phyloP scores from a whole-genome alignment of 495 filamentous ascomycete species.

The Talaromyces borbonicus region DNA sequence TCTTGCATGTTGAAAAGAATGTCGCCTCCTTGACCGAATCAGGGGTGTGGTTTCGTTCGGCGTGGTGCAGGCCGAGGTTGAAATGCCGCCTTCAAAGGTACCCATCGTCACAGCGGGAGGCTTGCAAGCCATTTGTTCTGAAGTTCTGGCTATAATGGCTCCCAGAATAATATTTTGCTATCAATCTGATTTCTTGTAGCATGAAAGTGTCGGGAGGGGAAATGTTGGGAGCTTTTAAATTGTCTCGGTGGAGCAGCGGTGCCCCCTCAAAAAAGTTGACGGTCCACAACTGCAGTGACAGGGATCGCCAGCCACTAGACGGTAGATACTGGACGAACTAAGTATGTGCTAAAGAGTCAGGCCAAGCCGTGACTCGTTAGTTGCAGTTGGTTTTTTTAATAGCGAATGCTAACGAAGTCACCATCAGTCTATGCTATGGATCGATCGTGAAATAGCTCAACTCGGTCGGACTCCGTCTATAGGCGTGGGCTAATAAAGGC shows the following conservation, averaged over 20 bases:
- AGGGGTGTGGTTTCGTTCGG: constrained; percentile 27
- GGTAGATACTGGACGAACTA: neutral
- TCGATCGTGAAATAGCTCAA: too few relatives aligned
- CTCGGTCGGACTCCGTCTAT: too few relatives aligned
- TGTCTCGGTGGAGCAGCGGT: neutral
- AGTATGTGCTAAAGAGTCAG: neutral
- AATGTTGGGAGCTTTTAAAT: neutral
- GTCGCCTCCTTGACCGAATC: constrained; percentile 41
- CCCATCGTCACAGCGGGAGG: constrained; percentile 37
- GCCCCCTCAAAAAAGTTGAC: too few relatives aligned
- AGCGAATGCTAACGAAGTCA: too few relatives aligned
- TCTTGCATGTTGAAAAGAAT: constrained; percentile 54
- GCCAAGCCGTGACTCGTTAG: neutral
- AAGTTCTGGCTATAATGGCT: neutral
- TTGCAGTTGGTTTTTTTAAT: too few relatives aligned
- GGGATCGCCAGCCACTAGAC: neutral
- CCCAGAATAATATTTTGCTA: neutral
- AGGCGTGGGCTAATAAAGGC: too few relatives aligned
- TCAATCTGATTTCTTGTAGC: too few relatives aligned
- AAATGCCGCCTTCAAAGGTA: constrained; percentile 24
- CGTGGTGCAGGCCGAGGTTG: constrained; percentile 22
- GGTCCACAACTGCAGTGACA: too few relatives aligned
- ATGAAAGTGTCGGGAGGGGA: too few relatives aligned
- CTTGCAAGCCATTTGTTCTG: constrained; percentile 41
- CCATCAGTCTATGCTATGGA: too few relatives aligned